Base-by-base conservation (phyloP, 257 asterid species). In the Primulina tabacum region DNA sequence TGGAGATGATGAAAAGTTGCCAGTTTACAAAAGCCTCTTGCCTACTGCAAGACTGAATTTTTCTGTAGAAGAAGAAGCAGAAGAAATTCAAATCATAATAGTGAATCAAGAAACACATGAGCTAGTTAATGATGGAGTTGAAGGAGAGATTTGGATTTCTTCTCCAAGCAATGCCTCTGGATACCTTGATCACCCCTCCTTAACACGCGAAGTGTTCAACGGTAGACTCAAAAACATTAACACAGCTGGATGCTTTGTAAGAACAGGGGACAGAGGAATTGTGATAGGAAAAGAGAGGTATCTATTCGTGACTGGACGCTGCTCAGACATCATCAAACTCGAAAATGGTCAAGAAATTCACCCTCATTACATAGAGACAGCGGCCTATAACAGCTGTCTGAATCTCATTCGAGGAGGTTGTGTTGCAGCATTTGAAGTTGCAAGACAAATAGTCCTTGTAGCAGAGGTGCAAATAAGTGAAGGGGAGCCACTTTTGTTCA, bases 61-160 rank as follows among this genome's bases (percentile, higher is more conserved):
- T 30, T 52, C 59, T 0, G 70, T 67, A 26, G 82, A 77, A 43
- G 90, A 77, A 34, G 38, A 24, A 12, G 2, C 20, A 0, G 92
- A 83, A 6, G 90, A 90, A 11, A 76, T 87, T 6, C 85, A 79
- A 11, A 87, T 91, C 30, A 32, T 87, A 16, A 86, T 91, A 10
- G 95, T 89, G 40, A 75, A 84, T 18, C 87, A 84, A 78, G 91
- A 84, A 35, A 86, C 86, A 37, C 60, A 82, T 2, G 89, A 87
- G 65, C 78, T 73, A 11, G 87, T 58, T 3, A 72, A 75, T 3
- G 97, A 89, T 63, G 97, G 95, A 5, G n/a, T 18, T 8, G 97
- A 89, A 82, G 97, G 97, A 35, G 97, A 89, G 80, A 89, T 91
- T 60, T 91, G 97, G 97, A 69, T 91, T 66, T 87, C 92, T 6